Conservation (phyloP, 2,329 filamentous ascomycete genomes). For the Ceratocystis variospora region DNA sequence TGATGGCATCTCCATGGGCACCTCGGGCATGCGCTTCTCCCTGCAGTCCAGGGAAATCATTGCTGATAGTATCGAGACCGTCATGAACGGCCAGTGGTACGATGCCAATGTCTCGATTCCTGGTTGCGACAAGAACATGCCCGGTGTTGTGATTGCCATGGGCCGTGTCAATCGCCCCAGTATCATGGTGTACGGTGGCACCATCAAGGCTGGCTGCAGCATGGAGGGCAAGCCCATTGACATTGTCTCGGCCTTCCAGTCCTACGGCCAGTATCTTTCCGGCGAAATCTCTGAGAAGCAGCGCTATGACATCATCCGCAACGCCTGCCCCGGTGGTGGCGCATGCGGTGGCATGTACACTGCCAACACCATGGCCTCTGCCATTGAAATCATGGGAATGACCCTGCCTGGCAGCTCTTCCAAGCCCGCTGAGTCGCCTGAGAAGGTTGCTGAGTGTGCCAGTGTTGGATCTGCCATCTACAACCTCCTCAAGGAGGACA, state of each 20-base stretch:
- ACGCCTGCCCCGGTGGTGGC: conserved; percentile 56
- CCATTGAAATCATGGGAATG: conserved; percentile 70
- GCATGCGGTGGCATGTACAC: conserved; percentile 72
- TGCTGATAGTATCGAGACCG: conserved; percentile 94
- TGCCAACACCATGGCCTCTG: conserved; percentile 73
- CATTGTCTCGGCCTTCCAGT: conserved; percentile 95
- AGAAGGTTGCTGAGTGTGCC: conserved; percentile 60
- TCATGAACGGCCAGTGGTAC: conserved; percentile 98
- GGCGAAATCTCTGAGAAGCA: conserved; percentile 84
- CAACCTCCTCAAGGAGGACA: conserved; percentile 61
- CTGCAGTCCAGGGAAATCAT: conserved; percentile 93
- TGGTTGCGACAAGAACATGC: conserved; percentile 99
- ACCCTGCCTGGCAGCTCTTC: conserved; percentile 72
- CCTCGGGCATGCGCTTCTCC: conserved; percentile 89
- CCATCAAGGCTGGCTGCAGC: conserved; percentile 82
- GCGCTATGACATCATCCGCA: conserved; percentile 84
- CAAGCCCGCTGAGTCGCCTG: conserved; percentile 58
- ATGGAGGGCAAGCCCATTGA: conserved; percentile 65
- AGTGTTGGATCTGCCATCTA: conserved; percentile 59
- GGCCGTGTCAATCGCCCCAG: conserved; percentile 85
- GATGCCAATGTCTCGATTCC: conserved; percentile 94
- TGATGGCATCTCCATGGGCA: conserved; percentile 97
- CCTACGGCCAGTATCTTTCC: conserved; percentile 86
- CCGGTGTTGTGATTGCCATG: conserved; percentile 83
- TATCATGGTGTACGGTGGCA: conserved; percentile 95